Conservation (phyloP, 2,329 filamentous ascomycete species). For the Diaporthe caulivora region DNA sequence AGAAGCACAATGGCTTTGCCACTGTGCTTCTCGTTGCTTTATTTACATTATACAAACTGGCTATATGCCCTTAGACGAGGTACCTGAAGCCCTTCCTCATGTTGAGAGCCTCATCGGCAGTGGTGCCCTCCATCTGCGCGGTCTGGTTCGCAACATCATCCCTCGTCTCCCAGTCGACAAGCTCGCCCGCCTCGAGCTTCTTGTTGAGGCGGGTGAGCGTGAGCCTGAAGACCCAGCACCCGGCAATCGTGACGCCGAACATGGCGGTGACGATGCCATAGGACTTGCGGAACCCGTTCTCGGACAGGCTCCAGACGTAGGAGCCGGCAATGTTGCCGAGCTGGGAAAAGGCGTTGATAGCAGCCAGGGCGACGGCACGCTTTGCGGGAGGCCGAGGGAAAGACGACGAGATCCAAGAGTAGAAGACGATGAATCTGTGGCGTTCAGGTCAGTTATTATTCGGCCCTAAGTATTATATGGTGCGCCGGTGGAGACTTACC, state of each 20-base stretch:
- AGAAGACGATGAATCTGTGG: constrained; percentile 64
- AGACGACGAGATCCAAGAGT: constrained; percentile 69
- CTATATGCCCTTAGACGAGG: constrained; percentile 50
- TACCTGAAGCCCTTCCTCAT: constrained; percentile 63
- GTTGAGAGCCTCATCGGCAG: constrained; percentile 57
- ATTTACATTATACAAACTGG: neutral
- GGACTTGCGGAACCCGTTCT: constrained; percentile 72
- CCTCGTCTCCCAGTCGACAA: constrained; percentile 50
- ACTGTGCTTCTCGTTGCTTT: neutral
- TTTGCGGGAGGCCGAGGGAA: constrained; percentile 71
- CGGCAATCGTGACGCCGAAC: constrained; percentile 70
- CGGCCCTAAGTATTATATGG: constrained; percentile 60
- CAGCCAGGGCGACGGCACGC: constrained; percentile 70
- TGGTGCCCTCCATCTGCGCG: constrained; percentile 53
- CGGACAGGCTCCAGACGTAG: constrained; percentile 72
- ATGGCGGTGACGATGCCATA: constrained; percentile 75
- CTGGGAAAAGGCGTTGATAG: constrained; percentile 71
- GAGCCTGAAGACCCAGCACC: constrained; percentile 61
- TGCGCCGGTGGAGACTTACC: constrained; percentile 45
- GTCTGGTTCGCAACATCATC: constrained; percentile 56
- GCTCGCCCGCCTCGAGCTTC: constrained; percentile 59
- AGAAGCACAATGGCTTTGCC: neutral
- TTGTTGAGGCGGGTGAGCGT: constrained; percentile 61
- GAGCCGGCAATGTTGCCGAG: constrained; percentile 71
- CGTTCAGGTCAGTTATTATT: constrained; percentile 45